These are phyloP conservation scores for Yarrowia deformans DNA, from an alignment of 805 yeast genomes.

Conservation along the genomic window DNA sequence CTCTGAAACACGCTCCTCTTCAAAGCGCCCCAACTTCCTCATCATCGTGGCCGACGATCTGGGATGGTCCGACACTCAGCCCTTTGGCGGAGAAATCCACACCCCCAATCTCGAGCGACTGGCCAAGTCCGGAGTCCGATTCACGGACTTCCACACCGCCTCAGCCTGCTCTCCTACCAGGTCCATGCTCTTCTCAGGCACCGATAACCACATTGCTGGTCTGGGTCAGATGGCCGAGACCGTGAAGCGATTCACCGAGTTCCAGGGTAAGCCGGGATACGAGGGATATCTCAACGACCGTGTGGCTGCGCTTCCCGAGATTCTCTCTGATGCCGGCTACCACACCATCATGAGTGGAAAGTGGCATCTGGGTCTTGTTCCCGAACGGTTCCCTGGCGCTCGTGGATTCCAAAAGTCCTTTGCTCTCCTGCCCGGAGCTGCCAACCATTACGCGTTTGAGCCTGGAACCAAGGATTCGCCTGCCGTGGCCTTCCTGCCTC, in stretches of 20 bases:
- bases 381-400: constrained; percentile 57
- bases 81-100: constrained; percentile 61
- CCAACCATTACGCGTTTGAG: constrained; percentile 60
- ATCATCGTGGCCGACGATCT: constrained; percentile 66
- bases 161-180: constrained; percentile 71
- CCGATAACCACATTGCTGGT: constrained; percentile 70
- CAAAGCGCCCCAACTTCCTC: constrained; percentile 53
- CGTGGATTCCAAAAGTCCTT: constrained; percentile 61
- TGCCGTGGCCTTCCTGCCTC: constrained; percentile 50
- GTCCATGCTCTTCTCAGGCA: constrained; percentile 65
- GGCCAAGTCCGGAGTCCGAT: constrained; percentile 57
- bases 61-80: constrained; percentile 62
- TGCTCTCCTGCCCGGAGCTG: constrained; percentile 62
- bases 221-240: constrained; percentile 65
- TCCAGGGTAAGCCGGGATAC: constrained; percentile 59
- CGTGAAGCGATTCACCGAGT: constrained; percentile 51
- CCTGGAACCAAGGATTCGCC: constrained; percentile 48
- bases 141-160: constrained; percentile 68
- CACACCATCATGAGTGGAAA: constrained; percentile 63
- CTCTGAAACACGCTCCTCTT: too few relatives aligned
- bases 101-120: constrained; percentile 61
- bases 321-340: constrained; percentile 58
- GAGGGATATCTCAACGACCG: constrained; percentile 61
- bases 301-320: constrained; percentile 62
- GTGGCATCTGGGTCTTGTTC: constrained; percentile 63